Evolutionary conservation across 179 eudicot genomes (phyloP).

Genomic region (Patellifolia procumbens): DNA sequence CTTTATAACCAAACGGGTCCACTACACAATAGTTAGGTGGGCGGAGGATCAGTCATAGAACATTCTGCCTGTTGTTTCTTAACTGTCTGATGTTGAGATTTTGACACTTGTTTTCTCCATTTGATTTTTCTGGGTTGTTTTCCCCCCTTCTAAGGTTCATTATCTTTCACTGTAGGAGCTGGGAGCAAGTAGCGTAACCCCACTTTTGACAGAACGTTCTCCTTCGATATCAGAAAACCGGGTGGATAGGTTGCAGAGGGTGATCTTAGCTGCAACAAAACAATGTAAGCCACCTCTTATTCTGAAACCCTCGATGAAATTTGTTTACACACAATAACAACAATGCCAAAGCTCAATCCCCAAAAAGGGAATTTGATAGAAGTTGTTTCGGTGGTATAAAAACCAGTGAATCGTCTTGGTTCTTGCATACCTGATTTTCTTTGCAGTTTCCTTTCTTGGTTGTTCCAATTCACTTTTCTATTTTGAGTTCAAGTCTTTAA

Average conservation of each 20-base stretch:
- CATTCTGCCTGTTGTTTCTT: neutral
- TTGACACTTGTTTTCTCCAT: neutral
- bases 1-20: neutral
- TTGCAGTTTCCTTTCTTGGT: neutral
- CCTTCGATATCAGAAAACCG: conserved; percentile 83
- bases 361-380: neutral
- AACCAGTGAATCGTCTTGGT: neutral
- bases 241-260: conserved; percentile 80
- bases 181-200: conserved; percentile 86
- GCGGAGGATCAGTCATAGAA: neutral
- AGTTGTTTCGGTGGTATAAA: neutral
- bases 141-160: neutral
- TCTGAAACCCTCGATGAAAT: neutral
- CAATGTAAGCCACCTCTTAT: conserved; percentile 53
- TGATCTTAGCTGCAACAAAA: conserved; percentile 79
- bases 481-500: neutral
- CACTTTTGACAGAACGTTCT: conserved; percentile 84
- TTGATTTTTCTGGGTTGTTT: neutral
- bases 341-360: too few species aligned
- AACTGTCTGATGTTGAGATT: too few species aligned
- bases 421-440: neutral
- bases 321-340: neutral
- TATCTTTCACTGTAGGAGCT: conserved; percentile 55
- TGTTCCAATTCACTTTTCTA: neutral
- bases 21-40: neutral